phyloP scores from a whole-genome alignment of 495 filamentous ascomycete genomes.

The Pyrenopolyporus hunteri region DNA sequence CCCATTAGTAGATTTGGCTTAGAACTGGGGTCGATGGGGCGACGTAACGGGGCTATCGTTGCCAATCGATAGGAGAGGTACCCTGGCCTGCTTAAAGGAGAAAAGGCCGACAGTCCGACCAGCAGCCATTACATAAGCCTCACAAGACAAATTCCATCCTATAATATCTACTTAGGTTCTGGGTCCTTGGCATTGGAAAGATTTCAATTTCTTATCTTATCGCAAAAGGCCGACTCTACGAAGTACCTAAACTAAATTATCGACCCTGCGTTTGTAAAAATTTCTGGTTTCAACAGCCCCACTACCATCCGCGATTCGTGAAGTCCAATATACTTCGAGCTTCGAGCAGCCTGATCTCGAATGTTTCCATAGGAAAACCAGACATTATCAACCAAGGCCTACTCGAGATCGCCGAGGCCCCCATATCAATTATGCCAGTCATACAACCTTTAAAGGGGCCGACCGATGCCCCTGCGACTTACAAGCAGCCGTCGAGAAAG shows the following conservation, averaged over 20 bases:
- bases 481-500: conserved; percentile 89
- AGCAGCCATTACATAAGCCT: conserved; percentile 27
- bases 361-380: too few relatives aligned
- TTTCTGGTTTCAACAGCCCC: conserved; percentile 23
- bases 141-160: too few relatives aligned
- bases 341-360: too few relatives aligned
- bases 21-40: conserved; percentile 20
- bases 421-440: conserved; percentile 40
- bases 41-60: conserved; percentile 1
- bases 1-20: conserved; percentile 27
- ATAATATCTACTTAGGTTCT: too few relatives aligned
- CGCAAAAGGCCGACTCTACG: conserved; percentile 1
- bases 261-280: conserved; percentile 20
- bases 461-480: conserved; percentile 54
- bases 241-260: not conserved
- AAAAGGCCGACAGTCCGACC: conserved; percentile 23
- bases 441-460: conserved; percentile 42
- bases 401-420: not conserved
- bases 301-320: conserved; percentile 3
- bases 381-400: too few relatives aligned
- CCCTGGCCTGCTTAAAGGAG: conserved; percentile 9
- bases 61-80: conserved; percentile 19
- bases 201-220: conserved; percentile 26
- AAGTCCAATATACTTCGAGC: too few relatives aligned
- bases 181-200: not conserved